phyloP scores from a whole-genome alignment of 1,284 basidiomycete species.

The Boletus calvinii region DNA sequence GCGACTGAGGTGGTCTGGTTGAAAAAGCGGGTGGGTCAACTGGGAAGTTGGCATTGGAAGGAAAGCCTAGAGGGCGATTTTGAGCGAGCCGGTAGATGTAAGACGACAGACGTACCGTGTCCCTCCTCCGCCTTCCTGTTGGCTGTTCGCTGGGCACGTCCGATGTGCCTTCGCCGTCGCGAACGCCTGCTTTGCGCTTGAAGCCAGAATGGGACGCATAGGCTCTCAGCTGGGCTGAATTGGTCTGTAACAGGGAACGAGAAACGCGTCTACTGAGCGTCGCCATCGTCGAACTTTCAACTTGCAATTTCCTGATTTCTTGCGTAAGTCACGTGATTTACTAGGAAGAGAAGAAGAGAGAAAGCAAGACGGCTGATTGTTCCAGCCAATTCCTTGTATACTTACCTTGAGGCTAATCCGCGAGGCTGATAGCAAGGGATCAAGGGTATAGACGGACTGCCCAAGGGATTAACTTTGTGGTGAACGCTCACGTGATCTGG shows the following conservation, averaged over 20 bases:
- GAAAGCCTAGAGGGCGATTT: constrained; percentile 23
- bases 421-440: no score
- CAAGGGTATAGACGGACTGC: no score
- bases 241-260: constrained; percentile 3
- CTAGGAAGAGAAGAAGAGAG: no score
- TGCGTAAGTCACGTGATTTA: constrained; percentile 5
- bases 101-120: constrained; percentile 16
- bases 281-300: constrained; percentile 11
- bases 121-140: constrained; percentile 28
- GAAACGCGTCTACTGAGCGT: constrained; percentile 18
- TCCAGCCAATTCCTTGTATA: no score
- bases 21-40: constrained; percentile 58
- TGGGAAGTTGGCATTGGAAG: constrained; percentile 33
- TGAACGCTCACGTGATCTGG: constrained; percentile 23
- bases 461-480: no score
- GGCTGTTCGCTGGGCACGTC: constrained; percentile 24
- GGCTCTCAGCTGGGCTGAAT: constrained; percentile 11
- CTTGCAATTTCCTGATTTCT: neutral
- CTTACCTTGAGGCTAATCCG: no score
- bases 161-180: constrained; percentile 9
- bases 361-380: no score
- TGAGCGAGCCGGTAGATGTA: constrained; percentile 1
- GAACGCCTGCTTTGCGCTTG: constrained; percentile 23
- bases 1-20: constrained; percentile 50
- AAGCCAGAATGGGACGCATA: constrained; percentile 28